Base-by-base conservation (phyloP, 208 protist species). In the Endotrypanum monterogeii region DNA sequence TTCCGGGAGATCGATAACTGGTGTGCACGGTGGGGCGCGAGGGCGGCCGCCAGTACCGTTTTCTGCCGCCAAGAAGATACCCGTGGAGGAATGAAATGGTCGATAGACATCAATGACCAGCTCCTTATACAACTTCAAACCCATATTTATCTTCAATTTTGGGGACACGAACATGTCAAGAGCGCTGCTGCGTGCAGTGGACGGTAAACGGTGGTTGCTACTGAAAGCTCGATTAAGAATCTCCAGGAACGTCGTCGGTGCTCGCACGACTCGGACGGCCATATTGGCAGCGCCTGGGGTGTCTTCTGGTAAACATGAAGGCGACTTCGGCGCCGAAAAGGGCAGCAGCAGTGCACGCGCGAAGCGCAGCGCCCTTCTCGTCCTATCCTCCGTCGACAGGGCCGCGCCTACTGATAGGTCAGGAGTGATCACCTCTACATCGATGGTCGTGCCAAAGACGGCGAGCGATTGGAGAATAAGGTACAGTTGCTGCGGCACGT, bases 131-230 rank as follows among this genome's bases (percentile, higher is more conserved):
- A 86, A 69, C 66, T 82, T 84, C 39, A 94, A 74, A 23, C 70
- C 89, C 28, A 91, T 68, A 52, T 79, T 85, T 32, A 94, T 81
- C 80, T 94, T 89, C 28, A 79, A 63, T 72, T 88, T 85, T n/a
- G 84, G 85, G 3, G 89, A 88, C 48, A 88, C 78, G 66, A 94
- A 78, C 14, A 80, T 58, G 73, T 94, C 86, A 12, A 94, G 72
- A 37, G 81, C 69, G 35, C 78, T 79, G 63, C 75, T 82, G 46
- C 88, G 85, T 44, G 83, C 75, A 0, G 85, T 83, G 20, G 80
- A 70, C 1, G 88, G 88, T 20, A 90, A 58, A 16, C 85, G 83
- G 44, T 82, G 54, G 71, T 83, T 83, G 74, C 85, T 90, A 76
- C 85, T 90, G 73, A 88, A 90, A 28, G 74, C 60, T 37, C 71